These are phyloP conservation scores for Ilex aquifolium DNA, from an alignment of 257 asterid genomes.

Conservation along the genomic window DNA sequence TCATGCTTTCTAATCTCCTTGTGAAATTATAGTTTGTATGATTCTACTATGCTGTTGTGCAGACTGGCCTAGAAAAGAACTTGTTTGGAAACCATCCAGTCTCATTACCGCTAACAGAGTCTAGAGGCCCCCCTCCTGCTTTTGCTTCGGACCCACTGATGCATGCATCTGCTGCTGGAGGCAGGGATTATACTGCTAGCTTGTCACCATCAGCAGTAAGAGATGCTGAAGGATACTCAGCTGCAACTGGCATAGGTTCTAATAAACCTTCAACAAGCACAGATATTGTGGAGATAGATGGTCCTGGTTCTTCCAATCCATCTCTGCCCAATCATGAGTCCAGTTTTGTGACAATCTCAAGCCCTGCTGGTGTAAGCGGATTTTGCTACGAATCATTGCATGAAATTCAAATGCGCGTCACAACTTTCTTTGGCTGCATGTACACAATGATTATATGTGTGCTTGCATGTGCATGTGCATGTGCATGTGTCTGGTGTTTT, in stretches of 20 bases:
- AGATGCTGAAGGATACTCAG: slow-evolving; percentile 25
- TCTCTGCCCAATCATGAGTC: slow-evolving; percentile 55
- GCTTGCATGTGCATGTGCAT: neutral
- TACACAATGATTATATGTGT: neutral
- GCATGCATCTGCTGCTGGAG: slow-evolving; percentile 21
- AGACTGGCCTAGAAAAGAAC: slow-evolving; percentile 90
- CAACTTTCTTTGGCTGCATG: neutral
- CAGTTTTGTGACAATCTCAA: slow-evolving; percentile 47
- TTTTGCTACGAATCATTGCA: slow-evolving; percentile 4
- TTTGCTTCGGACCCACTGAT: slow-evolving; percentile 72
- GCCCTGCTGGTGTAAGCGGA: slow-evolving; percentile 62
- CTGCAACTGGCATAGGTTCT: slow-evolving; percentile 32
- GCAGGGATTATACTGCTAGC: neutral
- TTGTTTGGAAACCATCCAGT: slow-evolving; percentile 86
- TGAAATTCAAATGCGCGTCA: too few relatives aligned
- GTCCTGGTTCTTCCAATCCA: slow-evolving; percentile 41
- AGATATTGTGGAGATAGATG: slow-evolving; percentile 62
- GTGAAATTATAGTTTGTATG: neutral
- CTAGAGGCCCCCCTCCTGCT: slow-evolving; percentile 79
- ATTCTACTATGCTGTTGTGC: slow-evolving; percentile 16
- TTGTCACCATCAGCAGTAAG: slow-evolving; percentile 28
- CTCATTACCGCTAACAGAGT: slow-evolving; percentile 48
- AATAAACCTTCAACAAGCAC: slow-evolving; percentile 41
- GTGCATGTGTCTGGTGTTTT: neutral
- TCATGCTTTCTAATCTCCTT: neutral